A percentile compares a stretch with the other conserved stretches of the same genome.
Evolutionary conservation across 2,329 filamentous ascomycete genomes (phyloP).

Genomic region (Aspergillus alliaceus): DNA sequence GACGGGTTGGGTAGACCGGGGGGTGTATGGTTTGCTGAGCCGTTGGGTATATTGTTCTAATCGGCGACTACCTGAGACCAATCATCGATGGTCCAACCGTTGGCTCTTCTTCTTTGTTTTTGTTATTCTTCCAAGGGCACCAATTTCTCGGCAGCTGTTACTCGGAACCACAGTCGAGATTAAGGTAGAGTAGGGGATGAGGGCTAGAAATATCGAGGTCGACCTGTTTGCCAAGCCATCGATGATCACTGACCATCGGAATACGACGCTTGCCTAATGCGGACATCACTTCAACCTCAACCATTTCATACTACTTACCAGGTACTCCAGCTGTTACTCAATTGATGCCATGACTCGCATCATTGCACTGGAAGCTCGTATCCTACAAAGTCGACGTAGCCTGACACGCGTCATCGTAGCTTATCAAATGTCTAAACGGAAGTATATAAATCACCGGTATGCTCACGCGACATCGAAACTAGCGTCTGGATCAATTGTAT

Average conservation of each 20-base stretch:
- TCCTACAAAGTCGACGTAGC: background rate
- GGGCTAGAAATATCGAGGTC: background rate
- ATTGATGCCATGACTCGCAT: background rate
- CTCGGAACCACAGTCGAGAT: background rate
- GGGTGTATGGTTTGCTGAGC: background rate
- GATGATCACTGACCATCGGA: background rate
- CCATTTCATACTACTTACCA: background rate
- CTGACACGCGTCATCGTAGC: background rate
- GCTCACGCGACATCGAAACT: no score
- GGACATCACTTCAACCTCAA: background rate
- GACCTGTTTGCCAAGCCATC: background rate
- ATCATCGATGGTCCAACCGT: background rate
- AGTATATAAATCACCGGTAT: background rate
- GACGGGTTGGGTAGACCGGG: background rate
- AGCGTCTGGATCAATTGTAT: no score
- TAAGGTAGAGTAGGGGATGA: background rate
- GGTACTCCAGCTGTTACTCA: background rate
- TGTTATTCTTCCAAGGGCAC: background rate
- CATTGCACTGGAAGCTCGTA: no score
- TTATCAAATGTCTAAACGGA: background rate
- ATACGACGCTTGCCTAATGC: slow-evolving; percentile 4
- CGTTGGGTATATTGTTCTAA: background rate
- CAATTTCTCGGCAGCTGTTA: background rate
- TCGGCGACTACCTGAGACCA: background rate
- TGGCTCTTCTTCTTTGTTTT: background rate